Base-by-base conservation (phyloP, 345 rosid genomes). In the Salix exigua region DNA sequence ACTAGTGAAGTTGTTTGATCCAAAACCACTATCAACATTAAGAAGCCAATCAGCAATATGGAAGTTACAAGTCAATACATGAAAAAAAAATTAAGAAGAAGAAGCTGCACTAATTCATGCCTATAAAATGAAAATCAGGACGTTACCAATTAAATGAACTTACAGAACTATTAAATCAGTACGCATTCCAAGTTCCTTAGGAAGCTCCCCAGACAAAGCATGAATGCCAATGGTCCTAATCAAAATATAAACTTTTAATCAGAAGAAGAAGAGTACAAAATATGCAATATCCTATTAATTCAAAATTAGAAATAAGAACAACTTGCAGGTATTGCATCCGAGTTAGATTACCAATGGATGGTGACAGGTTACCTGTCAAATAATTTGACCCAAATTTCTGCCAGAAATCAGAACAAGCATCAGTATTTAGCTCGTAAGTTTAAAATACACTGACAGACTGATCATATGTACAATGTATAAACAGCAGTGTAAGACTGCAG, bases 111-210 rank as follows among this genome's bases (percentile, higher is more conserved):
- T 8, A 7, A 38, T 23, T 58, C 23, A 19, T 18, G 63, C 30
- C 14, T 26, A 4, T 62, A 38, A 60, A 37, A 61, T 10, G 8
- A 37, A 26, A 61, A 26, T 61, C 37, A 16, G 25, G 48, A 35
- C 12, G 50, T 25, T 55, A 1, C 44, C 48, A 72, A 9, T 55
- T 33, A 72, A 66, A 75, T 31, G 42, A 65, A 80, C 91, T 86
- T 88, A 90, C 97, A 92, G 60, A 26, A 10, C 38, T 63, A 62
- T 68, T 67, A 92, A 77, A 63, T 87, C 89, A 6, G 88, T 79
- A 75, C 90, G 94, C 79, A 75, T 48, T 51, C 97, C 94, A 66
- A 92, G 81, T 82, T 90, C 94, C 75, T 75, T 83, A 14, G 94
- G 97, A 62, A 92, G 75, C 77, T 90, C 89, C 68, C 93, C 97